Evolutionary conservation across 1,284 basidiomycete species (phyloP).

Genomic region (Coniferiporia sulphurascens): DNA sequence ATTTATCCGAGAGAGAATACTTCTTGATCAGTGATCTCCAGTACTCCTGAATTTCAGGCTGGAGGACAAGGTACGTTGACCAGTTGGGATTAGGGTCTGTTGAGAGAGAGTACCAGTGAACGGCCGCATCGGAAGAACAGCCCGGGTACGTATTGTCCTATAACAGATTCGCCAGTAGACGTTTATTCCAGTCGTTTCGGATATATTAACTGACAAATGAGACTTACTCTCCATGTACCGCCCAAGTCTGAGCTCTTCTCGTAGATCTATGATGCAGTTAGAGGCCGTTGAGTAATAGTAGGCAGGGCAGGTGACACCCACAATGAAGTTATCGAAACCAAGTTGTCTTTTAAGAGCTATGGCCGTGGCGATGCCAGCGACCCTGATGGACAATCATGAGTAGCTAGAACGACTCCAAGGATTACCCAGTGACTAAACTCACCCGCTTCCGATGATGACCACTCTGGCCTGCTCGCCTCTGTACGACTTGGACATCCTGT

Average conservation of each 20-base stretch:
- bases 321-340: conserved; percentile 42
- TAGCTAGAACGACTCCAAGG: not conserved
- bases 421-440: conserved; percentile 19
- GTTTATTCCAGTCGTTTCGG: not conserved
- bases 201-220: not conserved
- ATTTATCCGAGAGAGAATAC: conserved; percentile 33
- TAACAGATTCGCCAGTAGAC: conserved; percentile 28
- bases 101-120: conserved; percentile 54
- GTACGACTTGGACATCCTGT: conserved; percentile 1
- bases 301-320: conserved; percentile 22
- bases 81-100: conserved; percentile 50
- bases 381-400: conserved; percentile 12
- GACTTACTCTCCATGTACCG: conserved; percentile 49
- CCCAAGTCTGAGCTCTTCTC: conserved; percentile 42
- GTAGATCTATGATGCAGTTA: conserved; percentile 36
- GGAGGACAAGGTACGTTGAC: conserved; percentile 38
- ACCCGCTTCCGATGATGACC: conserved; percentile 50
- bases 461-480: conserved; percentile 29
- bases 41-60: conserved; percentile 47
- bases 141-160: conserved; percentile 37
- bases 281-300: not conserved
- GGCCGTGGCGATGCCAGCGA: conserved; percentile 46
- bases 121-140: conserved; percentile 49
- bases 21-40: conserved; percentile 44
- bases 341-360: conserved; percentile 43